Evolutionary conservation across 2,329 filamentous ascomycete genomes (phyloP).

Genomic region (Sarocladium kiliense): DNA sequence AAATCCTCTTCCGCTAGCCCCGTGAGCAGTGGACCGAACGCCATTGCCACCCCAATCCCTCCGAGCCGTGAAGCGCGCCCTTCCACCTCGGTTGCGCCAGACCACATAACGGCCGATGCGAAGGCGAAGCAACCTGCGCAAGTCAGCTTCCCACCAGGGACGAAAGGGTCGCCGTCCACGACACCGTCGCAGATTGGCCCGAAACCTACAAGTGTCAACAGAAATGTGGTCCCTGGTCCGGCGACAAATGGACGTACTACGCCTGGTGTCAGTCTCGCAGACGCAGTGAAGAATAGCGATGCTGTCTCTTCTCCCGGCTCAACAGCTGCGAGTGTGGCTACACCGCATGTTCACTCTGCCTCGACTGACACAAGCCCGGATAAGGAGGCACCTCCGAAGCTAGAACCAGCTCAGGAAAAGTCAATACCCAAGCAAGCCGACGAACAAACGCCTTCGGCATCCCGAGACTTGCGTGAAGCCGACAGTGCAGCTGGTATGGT

Average conservation of each 20-base stretch:
- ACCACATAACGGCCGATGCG: not conserved
- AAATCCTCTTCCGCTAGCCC: slow-evolving; percentile 6
- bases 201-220: not conserved
- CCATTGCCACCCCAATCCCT: not conserved
- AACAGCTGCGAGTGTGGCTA: slow-evolving; percentile 68
- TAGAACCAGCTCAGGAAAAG: not conserved
- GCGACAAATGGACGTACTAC: slow-evolving; percentile 8
- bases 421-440: not conserved
- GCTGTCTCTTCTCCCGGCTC: slow-evolving; percentile 54
- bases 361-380: slow-evolving; percentile 73
- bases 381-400: slow-evolving; percentile 47
- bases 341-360: slow-evolving; percentile 60
- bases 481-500: not conserved
- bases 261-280: slow-evolving; percentile 15
- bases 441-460: not conserved
- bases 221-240: not conserved
- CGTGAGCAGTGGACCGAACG: not conserved
- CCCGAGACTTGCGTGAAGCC: no score
- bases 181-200: not conserved
- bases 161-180: slow-evolving; percentile 20
- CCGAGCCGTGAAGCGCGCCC: not conserved
- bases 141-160: slow-evolving; percentile 26
- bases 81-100: not conserved
- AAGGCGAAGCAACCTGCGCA: slow-evolving; percentile 17
- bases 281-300: slow-evolving; percentile 34